These are phyloP conservation scores for Metschnikowia orientalis DNA, from an alignment of 805 yeast species.

Conservation along the genomic window DNA sequence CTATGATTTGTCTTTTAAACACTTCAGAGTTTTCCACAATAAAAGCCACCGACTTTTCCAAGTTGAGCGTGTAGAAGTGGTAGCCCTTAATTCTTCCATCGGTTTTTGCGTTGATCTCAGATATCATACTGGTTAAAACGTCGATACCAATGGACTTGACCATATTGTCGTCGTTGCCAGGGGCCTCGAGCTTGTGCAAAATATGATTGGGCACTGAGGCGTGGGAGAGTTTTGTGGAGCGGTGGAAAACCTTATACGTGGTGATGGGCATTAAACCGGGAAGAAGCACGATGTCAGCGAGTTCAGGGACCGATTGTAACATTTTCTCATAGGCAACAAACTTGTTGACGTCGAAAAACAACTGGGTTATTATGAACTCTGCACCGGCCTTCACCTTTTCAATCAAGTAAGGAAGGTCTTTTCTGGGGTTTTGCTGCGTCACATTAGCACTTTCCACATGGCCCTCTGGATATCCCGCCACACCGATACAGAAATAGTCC, in stretches of 20 bases:
- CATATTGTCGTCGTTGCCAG: conserved; percentile 62
- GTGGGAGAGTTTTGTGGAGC: conserved; percentile 87
- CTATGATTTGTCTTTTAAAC: conserved; percentile 1
- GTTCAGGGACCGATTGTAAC: conserved; percentile 40
- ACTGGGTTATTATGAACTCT: conserved; percentile 84
- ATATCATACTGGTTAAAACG: conserved; percentile 58
- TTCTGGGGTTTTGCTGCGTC: conserved; percentile 56
- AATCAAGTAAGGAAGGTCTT: conserved; percentile 73
- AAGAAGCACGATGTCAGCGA: conserved; percentile 53
- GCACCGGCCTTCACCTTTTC: conserved; percentile 94
- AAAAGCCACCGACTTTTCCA: conserved; percentile 89
- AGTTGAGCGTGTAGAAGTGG: conserved; percentile 88
- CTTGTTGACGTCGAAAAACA: conserved; percentile 83
- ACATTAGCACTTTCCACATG: conserved; percentile 83
- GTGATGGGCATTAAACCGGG: conserved; percentile 94
- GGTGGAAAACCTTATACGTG: conserved; percentile 72
- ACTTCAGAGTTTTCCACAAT: conserved; percentile 56
- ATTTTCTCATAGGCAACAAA: conserved; percentile 60
- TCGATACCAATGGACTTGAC: conserved; percentile 84
- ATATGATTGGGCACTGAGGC: conserved; percentile 70
- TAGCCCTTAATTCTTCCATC: conserved; percentile 66
- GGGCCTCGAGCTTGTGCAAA: conserved; percentile 50
- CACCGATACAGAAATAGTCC: conserved; percentile 88
- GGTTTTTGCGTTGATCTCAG: conserved; percentile 50
- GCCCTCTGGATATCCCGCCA: conserved; percentile 98